A percentile compares a stretch with the other conserved stretches of the same genome.
These are phyloP conservation scores for Aspergillus sp. DNA, from an alignment of 2,329 filamentous ascomycete genomes.

Conservation along the genomic window DNA sequence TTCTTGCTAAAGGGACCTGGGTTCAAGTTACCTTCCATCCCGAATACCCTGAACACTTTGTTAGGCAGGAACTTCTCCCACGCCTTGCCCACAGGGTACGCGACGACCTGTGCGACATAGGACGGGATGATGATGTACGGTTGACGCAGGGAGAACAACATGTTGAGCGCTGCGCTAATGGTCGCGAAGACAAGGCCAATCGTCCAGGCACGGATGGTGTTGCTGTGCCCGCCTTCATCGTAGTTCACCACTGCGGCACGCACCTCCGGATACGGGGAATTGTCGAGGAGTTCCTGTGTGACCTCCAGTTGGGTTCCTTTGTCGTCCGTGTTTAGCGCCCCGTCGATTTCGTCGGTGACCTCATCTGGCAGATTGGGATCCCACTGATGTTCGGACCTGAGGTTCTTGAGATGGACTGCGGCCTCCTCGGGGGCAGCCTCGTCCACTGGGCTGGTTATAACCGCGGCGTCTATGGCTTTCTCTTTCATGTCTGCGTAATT, in stretches of 20 bases:
- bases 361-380: conserved; percentile 66
- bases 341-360: conserved; percentile 60
- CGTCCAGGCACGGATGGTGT: conserved; percentile 64
- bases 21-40: conserved; percentile 39
- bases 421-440: conserved; percentile 20
- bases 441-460: background rate
- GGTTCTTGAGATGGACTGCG: conserved; percentile 48
- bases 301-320: conserved; percentile 57
- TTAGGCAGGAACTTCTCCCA: conserved; percentile 42
- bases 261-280: conserved; percentile 68
- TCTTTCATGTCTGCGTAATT: background rate
- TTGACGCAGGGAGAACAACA: conserved; percentile 57
- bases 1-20: conserved; percentile 49
- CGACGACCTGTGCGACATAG: conserved; percentile 62
- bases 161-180: conserved; percentile 61
- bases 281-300: conserved; percentile 61
- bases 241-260: conserved; percentile 64
- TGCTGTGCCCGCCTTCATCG: conserved; percentile 64
- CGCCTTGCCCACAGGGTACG: conserved; percentile 52
- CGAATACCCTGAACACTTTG: conserved; percentile 36
- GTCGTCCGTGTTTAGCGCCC: conserved; percentile 55
- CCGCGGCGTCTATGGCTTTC: background rate
- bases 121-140: conserved; percentile 61
- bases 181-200: conserved; percentile 63
- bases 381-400: conserved; percentile 61